phyloP scores from a whole-genome alignment of 768 basidiomycete species.

The Leccinum aurantiacum region DNA sequence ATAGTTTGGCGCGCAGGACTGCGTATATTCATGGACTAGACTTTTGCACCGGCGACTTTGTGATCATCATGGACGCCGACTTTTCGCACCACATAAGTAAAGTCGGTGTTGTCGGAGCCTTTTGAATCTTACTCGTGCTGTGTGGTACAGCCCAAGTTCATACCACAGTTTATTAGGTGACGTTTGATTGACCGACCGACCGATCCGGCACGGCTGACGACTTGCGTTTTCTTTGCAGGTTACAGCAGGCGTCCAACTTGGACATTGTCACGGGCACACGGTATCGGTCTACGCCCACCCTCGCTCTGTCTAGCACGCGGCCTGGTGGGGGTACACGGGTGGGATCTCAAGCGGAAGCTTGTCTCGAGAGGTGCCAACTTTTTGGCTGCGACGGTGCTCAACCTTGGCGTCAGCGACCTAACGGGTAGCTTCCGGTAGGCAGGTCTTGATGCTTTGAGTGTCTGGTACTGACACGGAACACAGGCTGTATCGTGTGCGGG shows the following conservation, averaged over 20 bases:
- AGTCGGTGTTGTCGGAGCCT: not conserved
- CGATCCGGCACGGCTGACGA: conserved; percentile 3
- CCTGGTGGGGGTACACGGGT: conserved; percentile 88
- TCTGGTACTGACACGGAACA: not conserved
- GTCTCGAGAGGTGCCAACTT: conserved; percentile 90
- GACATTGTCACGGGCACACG: conserved; percentile 95
- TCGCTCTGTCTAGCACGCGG: conserved; percentile 50
- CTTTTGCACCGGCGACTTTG: conserved; percentile 88
- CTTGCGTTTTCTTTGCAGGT: conserved; percentile 36
- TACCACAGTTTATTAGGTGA: conserved; percentile 87
- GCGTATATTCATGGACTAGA: conserved; percentile 92
- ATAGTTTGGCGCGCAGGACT: conserved; percentile 50
- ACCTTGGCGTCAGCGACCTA: conserved; percentile 84
- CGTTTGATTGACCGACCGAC: conserved; percentile 1
- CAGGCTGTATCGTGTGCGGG: conserved; percentile 75
- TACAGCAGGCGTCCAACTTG: conserved; percentile 80
- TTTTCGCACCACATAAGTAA: conserved; percentile 87
- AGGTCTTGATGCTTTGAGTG: not conserved
- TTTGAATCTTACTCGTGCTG: conserved; percentile 5
- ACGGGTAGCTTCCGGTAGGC: conserved; percentile 87
- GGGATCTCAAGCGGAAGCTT: conserved; percentile 88
- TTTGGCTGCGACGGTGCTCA: conserved; percentile 80
- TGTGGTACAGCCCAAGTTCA: conserved; percentile 81
- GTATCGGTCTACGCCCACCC: conserved; percentile 66
- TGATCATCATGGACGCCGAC: conserved; percentile 97